Evolutionary conservation across 1,139 yeast species (phyloP), one percentile per base, ranked within the genome.

Genomic region (Taphrina populina): DNA sequence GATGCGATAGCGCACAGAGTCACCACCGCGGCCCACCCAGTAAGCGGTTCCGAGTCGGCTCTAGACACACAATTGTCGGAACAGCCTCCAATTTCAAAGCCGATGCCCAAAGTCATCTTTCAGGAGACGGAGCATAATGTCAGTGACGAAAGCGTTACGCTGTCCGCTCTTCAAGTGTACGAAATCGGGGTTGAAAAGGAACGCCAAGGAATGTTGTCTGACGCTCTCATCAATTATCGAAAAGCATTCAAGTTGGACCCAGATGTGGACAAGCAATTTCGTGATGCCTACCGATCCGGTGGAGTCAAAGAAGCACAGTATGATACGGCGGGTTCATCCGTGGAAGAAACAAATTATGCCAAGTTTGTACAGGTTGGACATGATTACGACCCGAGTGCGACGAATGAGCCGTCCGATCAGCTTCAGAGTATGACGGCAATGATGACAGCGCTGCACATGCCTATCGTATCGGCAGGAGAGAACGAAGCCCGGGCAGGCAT

Each of bases 141-240:
- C 29, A 4, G 10, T 35, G 32, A 7, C 23, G 17, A 58, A n/a
- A 53, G 55, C 2, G 56, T 60, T 64, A 79, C 84, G 2, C 29
- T 39, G 10, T 24, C 43, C 15, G 95, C 95, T 1, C 69, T 87
- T 43, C 71, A 72, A 24, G 68, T 78, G 24, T 88, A 85, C 71
- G 90, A 84, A 63, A 70, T 73, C 54, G 96, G 90, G 1, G 79
- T 83, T 0, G 81, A 77, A 54, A 82, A 81, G 64, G 96, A 88
- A 69, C 72, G 78, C 24, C 78, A 75, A 52, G 96, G 96, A 0
- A 73, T 80, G 59, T 76, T 88, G 79, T 76, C 86, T 3, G 96
- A 88, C 64, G 96, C 96, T 0, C 81, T 87, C 33, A 78, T 74
- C 40, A 76, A 72, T 60, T 88, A 88, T 70, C 73, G 95, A 58